Evolutionary conservation across 2,329 filamentous ascomycete genomes (phyloP).

Genomic region (Clonostachys sp.): DNA sequence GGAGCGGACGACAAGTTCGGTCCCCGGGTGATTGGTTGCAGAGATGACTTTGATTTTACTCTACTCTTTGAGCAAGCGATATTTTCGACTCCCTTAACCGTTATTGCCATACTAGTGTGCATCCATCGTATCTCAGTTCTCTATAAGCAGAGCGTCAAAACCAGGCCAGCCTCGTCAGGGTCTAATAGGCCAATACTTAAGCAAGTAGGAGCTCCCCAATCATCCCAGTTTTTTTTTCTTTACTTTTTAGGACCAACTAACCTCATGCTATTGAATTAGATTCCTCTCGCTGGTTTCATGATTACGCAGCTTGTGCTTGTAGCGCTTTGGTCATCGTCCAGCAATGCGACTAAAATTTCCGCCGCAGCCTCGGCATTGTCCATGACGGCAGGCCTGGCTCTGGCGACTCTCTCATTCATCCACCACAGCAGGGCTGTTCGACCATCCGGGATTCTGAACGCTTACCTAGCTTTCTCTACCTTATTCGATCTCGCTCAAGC

Average conservation of each 20-base stretch:
- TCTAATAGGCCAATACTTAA: neutral
- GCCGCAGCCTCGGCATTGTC: conserved; percentile 15
- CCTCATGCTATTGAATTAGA: conserved; percentile 6
- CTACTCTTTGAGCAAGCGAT: conserved; percentile 42
- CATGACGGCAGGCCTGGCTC: conserved; percentile 17
- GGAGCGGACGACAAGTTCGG: too few species aligned
- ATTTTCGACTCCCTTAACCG: conserved; percentile 34
- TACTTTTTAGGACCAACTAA: conserved; percentile 18
- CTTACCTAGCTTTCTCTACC: conserved; percentile 33
- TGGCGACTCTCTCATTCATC: conserved; percentile 20
- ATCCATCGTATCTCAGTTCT: conserved; percentile 26
- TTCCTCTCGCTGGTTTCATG: conserved; percentile 2
- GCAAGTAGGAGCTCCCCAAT: neutral
- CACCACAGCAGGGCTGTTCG: conserved; percentile 29
- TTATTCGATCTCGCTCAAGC: conserved; percentile 36
- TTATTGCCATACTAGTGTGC: conserved; percentile 29
- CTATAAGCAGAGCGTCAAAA: conserved; percentile 17
- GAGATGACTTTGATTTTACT: conserved; percentile 43
- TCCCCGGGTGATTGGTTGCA: too few species aligned
- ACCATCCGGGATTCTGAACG: conserved; percentile 34
- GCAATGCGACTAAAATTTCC: conserved; percentile 10
- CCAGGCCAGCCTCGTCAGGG: neutral
- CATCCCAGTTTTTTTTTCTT: conserved; percentile 15
- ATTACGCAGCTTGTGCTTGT: neutral
- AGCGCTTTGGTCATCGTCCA: conserved; percentile 2